Base-by-base conservation (phyloP, 75 land plant genomes). In the Gnetum montanum region DNA sequence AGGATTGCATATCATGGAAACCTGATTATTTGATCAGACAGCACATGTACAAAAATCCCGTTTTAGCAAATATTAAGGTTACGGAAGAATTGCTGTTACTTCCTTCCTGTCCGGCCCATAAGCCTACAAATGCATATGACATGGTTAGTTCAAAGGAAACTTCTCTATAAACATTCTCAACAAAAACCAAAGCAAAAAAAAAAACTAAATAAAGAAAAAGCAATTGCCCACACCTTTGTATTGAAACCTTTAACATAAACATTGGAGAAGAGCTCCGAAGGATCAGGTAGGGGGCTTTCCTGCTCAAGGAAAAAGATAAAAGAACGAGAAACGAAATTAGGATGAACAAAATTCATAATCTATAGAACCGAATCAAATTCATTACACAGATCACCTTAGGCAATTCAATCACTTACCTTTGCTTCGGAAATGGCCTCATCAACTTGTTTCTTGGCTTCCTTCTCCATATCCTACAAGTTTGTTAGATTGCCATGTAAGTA, bases 401-500 rank as follows among this genome's bases (percentile, higher is more conserved):
- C 49, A 48, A 6, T 19, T 6, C 18, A 48, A 8, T 7, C 7
- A 53, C 16, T 26, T 51, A 93, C 98, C 96, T 95, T 95, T 19
- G 99, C 99, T 62, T 74, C 27, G 40, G 85, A 81, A 60, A 90
- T 74, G 37, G 99, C 96, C 15, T 83, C 96, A 66, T 95, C 99
- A 6, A 95, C 99, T 69, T 90, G 81, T 22, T 80, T 90, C 62
- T 89, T 90, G 6, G 78, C 68, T 62, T 83, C 79, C 70, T 95
- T 95, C 70, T 95, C 99, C 38, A 76, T 65, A 31, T 75, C 82
- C 99, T 94, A 78, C 43, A 68, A 28, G 24, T n/a, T n/a, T n/a
- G n/a, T n/a, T n/a, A n/a, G n/a, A n/a, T n/a, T n/a, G n/a, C 34
- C 53, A 18, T 29, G 27, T 13, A 10, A 15, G 20, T 33, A 54